Percentiles rank a stretch among this genome's conserved stretches.
Evolutionary conservation across 805 yeast genomes (phyloP).

Genomic region (Ogataea kodamae): DNA sequence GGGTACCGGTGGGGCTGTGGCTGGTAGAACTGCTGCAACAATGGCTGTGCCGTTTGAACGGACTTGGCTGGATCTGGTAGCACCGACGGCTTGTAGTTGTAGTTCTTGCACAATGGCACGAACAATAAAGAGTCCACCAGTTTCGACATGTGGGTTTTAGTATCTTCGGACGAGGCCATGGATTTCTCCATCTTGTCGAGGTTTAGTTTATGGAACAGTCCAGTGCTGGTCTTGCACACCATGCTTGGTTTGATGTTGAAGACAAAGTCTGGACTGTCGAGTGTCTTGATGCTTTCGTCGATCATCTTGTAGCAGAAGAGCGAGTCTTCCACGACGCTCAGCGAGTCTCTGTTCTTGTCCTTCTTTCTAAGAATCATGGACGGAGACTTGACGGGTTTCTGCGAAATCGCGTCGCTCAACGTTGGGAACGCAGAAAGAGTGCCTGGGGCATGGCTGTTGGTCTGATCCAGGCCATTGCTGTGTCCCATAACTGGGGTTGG

Average conservation of each 20-base stretch:
- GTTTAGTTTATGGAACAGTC: slow-evolving; percentile 26
- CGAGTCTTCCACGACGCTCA: slow-evolving; percentile 22
- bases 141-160: slow-evolving; percentile 24
- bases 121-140: slow-evolving; percentile 32
- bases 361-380: slow-evolving; percentile 22
- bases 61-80: slow-evolving; percentile 8
- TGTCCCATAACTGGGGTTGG: slow-evolving; percentile 30
- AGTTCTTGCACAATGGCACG: slow-evolving; percentile 33
- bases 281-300: slow-evolving; percentile 25
- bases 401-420: slow-evolving; percentile 24
- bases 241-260: slow-evolving; percentile 28
- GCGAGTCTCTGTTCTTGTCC: slow-evolving; percentile 27
- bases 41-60: slow-evolving; percentile 30
- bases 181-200: slow-evolving; percentile 16
- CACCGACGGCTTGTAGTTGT: slow-evolving; percentile 25
- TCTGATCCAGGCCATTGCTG: slow-evolving; percentile 5
- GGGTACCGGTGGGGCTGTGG: slow-evolving; percentile 28
- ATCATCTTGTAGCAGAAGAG: slow-evolving; percentile 25
- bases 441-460: slow-evolving; percentile 7
- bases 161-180: slow-evolving; percentile 16
- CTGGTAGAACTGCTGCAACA: slow-evolving; percentile 31
- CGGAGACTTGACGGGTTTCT: slow-evolving; percentile 17
- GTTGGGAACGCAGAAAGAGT: slow-evolving; percentile 31
- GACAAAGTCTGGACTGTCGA: slow-evolving; percentile 23
- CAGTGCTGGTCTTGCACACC: slow-evolving; percentile 10